Evolutionary conservation across 73 alveolate species (phyloP).

Genomic region (Paramecium tetraurelia): DNA sequence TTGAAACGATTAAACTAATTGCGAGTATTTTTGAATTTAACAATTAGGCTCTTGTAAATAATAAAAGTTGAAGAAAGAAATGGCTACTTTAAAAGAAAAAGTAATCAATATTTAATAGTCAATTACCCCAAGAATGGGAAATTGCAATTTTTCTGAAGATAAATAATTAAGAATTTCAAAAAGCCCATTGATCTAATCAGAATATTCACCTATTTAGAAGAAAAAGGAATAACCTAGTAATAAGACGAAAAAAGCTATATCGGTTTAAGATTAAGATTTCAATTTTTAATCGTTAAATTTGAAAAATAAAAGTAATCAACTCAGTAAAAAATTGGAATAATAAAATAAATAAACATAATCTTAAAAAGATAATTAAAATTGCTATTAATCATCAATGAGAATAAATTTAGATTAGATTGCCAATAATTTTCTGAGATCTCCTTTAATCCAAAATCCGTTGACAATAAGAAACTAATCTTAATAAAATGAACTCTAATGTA

Average conservation of each 20-base stretch:
- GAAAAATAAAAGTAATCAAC: not conserved
- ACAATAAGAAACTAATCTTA: not conserved
- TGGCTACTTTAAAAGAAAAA: not conserved
- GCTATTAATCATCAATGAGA: not conserved
- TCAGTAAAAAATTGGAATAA: not conserved
- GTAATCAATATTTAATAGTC: not conserved
- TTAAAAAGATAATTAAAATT: not conserved
- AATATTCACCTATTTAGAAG: not conserved
- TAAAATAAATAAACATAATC: not conserved
- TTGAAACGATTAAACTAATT: not conserved
- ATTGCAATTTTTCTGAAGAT: not conserved
- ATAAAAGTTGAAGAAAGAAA: not conserved
- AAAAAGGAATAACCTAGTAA: not conserved
- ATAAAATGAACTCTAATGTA: not conserved
- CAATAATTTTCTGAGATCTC: not conserved
- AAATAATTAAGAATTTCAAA: not conserved
- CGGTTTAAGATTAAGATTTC: not conserved
- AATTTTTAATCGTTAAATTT: not conserved
- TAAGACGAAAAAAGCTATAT: not conserved
- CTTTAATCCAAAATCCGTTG: not conserved
- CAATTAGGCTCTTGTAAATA: not conserved
- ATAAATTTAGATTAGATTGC: not conserved
- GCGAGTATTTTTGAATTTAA: not conserved
- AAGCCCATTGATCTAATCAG: not conserved
- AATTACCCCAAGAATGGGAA: not conserved